Evolutionary conservation across 2,329 filamentous ascomycete genomes (phyloP), one percentile per base, ranked within the genome.

Genomic region (Chaetomiaceae sp.): DNA sequence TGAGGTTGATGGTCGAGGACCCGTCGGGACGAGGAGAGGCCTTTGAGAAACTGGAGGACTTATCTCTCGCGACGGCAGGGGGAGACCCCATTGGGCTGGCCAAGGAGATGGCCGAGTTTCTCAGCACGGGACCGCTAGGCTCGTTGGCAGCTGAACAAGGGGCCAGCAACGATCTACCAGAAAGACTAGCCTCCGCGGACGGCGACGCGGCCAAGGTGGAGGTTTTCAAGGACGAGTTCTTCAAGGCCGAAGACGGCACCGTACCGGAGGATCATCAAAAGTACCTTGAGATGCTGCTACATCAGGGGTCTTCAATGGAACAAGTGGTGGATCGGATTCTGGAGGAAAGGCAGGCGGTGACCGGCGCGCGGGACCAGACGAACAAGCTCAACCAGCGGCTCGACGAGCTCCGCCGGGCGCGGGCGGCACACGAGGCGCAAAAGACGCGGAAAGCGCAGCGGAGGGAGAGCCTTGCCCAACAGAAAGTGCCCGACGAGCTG

Each of bases 351-450:
- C 59, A 64, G 38, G 56, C 61, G 9, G 59, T 59, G 7, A 48
- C 53, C 45, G 60, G 59, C 3, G 57, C 58, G 1, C 54, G 51
- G 14, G 59, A 61, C 6, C 63, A 67, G 48, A 60, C 63, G 6
- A 61, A 64, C 8, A 64, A 64, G 51, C 63, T 68, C 31, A 60
- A 57, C 29, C 57, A 61, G 54, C 62, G 67, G 36, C 61, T 70
- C 22, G 57, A 64, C 14, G 59, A 65, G 39, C 59, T 66, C 12
- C 57, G 57, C 19, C 48, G 63, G 22, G 64, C 61, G 11, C 55
- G 60, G 47, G 60, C 61, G 22, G 63, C 59, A 3, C 58, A 65
- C 33, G 61, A 64, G 46, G 40, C 59, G 39, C 55, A 69, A 31
- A 69, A 66, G 55, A 50, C 57, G n/a, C 60, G 60, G 48, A 63